Base-by-base conservation (phyloP, 176 grass and related monocot genomes). In the Carex pumila region DNA sequence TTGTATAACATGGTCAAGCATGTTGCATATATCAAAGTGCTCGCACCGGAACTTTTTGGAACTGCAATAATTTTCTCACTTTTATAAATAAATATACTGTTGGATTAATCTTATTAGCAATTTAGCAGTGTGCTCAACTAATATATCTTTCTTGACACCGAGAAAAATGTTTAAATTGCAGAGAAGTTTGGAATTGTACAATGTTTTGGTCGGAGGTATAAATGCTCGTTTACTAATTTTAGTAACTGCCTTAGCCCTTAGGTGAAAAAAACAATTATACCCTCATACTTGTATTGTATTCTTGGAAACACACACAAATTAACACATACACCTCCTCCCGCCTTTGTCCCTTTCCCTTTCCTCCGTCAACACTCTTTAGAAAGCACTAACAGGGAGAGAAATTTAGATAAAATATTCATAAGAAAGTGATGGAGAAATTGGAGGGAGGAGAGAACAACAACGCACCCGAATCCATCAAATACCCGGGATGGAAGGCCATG, bases 401-500 rank as follows among this genome's bases (percentile, higher is more conserved):
- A 30, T 56, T 22, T 0, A 53, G 55, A 14, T 49, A 49, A 77
- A 17, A 53, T 15, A 13, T 30, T 13, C 34, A 11, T 43, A 17
- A 67, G 58, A 7, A 15, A 59, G n/a, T 15, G 12, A 87, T 83
- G 77, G 69, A 89, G 84, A 60, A 79, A 64, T 12, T 36, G 25
- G 52, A 81, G 55, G 53, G 54, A 34, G 82, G 32, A 68, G 88
- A 60, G 15, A 36, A 37, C 43, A 61, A 12, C 49, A 10, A 17
- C 0, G 65, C 12, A 25, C 37, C 50, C 12, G 32, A 83, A n/a
- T 31, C 25, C 34, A 25, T 81, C 18, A 61, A 76, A 2, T 91
- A 93, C 80, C 83, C 84, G 0, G 94, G 94, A 12, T 96, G 94
- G 94, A 91, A 93, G 79, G 69, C 85, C 75, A 96, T 96, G 94